A percentile compares a stretch with the other conserved stretches of the same genome.
phyloP scores from a whole-genome alignment of 2,329 filamentous ascomycete genomes.

The Verticillium longisporum region DNA sequence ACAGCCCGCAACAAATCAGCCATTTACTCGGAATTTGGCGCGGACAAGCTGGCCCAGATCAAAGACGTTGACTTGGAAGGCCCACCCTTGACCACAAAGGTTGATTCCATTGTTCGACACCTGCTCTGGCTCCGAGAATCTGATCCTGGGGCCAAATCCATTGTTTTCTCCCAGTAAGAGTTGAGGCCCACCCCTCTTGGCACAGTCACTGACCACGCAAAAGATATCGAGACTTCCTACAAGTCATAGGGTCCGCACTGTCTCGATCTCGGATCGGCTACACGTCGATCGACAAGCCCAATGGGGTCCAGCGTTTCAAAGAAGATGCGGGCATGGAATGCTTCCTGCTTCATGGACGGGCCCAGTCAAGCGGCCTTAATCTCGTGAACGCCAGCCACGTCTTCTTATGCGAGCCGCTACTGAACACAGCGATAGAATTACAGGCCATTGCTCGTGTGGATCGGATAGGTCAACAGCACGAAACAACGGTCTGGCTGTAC shows the following conservation, averaged over 20 bases:
- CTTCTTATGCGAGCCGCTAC: slow-evolving; percentile 86
- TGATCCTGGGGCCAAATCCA: slow-evolving; percentile 81
- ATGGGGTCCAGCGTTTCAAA: slow-evolving; percentile 72
- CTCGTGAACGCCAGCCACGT: slow-evolving; percentile 91
- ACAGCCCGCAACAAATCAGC: slow-evolving; percentile 24
- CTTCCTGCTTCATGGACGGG: slow-evolving; percentile 83
- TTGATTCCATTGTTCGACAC: slow-evolving; percentile 77
- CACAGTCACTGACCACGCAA: slow-evolving; percentile 5
- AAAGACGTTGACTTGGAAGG: slow-evolving; percentile 69
- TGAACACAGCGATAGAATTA: slow-evolving; percentile 89
- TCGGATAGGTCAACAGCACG: slow-evolving; percentile 80
- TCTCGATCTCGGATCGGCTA: slow-evolving; percentile 64
- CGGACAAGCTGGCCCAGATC: slow-evolving; percentile 68
- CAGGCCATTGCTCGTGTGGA: slow-evolving; percentile 95
- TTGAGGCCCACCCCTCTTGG: neutral
- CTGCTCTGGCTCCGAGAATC: slow-evolving; percentile 77
- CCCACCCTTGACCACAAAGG: slow-evolving; percentile 79
- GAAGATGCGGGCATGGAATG: slow-evolving; percentile 67
- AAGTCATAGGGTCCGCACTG: slow-evolving; percentile 66
- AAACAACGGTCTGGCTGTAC: slow-evolving; percentile 94
- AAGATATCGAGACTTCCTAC: slow-evolving; percentile 68
- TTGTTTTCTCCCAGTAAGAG: slow-evolving; percentile 78
- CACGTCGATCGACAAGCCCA: slow-evolving; percentile 59
- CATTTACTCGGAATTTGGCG: slow-evolving; percentile 75
- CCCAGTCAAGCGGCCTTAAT: slow-evolving; percentile 83